phyloP scores from a whole-genome alignment of 2,329 filamentous ascomycete species.

The Talaromyces sp. region DNA sequence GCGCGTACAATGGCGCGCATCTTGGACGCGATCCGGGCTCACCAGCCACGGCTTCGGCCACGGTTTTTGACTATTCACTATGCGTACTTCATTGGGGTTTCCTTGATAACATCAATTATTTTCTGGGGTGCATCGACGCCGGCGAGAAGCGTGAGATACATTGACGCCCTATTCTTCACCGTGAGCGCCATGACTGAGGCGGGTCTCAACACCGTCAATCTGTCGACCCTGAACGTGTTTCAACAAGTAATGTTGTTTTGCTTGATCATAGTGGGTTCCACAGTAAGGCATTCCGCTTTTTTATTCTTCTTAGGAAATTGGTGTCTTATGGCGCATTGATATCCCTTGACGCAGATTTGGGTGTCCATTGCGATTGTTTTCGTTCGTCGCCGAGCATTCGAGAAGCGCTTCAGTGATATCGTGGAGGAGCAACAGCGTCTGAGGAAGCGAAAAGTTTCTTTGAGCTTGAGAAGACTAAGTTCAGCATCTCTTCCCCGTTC shows the following conservation, averaged over 20 bases:
- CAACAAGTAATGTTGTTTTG: conserved; percentile 25
- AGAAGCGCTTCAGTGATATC: conserved; percentile 23
- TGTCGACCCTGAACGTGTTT: conserved; percentile 46
- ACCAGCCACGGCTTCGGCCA: neutral
- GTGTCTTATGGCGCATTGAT: neutral
- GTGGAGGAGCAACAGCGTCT: conserved; percentile 12
- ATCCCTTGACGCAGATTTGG: conserved; percentile 21
- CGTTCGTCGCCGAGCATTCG: conserved; percentile 33
- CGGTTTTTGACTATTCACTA: conserved; percentile 48
- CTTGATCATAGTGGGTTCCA: neutral
- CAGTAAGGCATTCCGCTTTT: neutral
- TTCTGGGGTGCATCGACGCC: conserved; percentile 49
- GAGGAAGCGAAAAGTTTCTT: neutral
- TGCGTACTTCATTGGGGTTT: conserved; percentile 45
- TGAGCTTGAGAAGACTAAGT: neutral
- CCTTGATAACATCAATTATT: conserved; percentile 43
- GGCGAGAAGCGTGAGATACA: conserved; percentile 41
- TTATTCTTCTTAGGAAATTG: neutral
- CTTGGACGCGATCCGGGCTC: neutral
- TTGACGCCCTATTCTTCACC: conserved; percentile 46
- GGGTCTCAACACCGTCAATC: conserved; percentile 49
- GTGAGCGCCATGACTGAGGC: conserved; percentile 49
- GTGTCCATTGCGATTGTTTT: conserved; percentile 45
- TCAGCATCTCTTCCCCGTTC: neutral
- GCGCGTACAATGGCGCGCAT: neutral